Base-by-base conservation (phyloP, 208 protist species). In the Trypanosomatidae sp. region DNA sequence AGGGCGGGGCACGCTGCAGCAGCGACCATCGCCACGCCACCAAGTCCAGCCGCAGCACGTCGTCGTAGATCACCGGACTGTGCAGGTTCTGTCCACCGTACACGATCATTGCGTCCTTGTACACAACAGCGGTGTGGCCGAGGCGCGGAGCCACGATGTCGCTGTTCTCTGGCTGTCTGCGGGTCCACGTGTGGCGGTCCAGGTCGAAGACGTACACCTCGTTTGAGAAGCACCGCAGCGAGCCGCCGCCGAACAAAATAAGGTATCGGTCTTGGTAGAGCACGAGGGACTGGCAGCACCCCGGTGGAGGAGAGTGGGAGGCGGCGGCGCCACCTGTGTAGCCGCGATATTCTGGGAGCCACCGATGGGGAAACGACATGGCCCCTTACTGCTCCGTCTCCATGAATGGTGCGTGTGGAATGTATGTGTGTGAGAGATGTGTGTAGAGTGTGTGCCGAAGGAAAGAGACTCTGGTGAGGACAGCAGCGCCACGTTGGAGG, bases 51-150 rank as follows among this genome's bases (percentile, higher is more conserved):
- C 85, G 80, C 43, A 93, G 62, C 41, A 97, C 80, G 60, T 94
- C 92, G 44, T 85, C 81, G 66, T 89, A 82, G 13, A 84, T 43
- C 0, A 81, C 52, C 0, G 73, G 80, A 43, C 83, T 79, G 53
- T 76, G 59, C 25, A 92, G 55, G 66, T 84, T 77, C 55, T 94
- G 84, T 1, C 92, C 92, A 22, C 92, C 92, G 69, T 95, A 97
- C 13, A 97, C 87, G 65, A 94, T 89, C 92, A 97, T 94, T 8
- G 78, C 85, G 76, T 97, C 86, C 28, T 82, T 69, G 74, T 94
- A 84, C 2, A 95, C 53, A 7, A 94, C 87, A 0, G 91, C 84
- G 13, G 80, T 67, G 66, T 90, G 79, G 62, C 65, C 28, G 41
- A 91, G 30, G 83, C 86, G 30, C 83, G 74, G 65, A 80, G 88